Base-by-base conservation (phyloP, 305 asterid genomes). In the Withania somnifera region DNA sequence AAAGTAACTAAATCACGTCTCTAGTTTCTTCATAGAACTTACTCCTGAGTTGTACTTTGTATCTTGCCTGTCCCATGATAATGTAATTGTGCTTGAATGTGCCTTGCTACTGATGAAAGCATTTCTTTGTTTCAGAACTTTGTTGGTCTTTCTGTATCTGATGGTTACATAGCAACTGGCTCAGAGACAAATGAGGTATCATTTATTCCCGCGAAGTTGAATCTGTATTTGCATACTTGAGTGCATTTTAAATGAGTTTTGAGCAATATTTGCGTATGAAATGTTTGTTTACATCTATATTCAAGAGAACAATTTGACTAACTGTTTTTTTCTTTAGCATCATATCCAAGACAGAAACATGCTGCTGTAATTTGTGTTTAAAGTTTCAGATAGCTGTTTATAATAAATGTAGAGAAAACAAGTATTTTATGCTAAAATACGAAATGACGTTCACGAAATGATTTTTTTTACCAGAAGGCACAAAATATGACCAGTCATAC, bases 111-210 rank as follows among this genome's bases (percentile, higher is more conserved):
- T 75, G 80, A 75, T 75, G n/a, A 50, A 50, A 75, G 47, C 11
- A 50, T 82, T 36, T 51, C 76, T 78, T 87, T 81, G 69, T 92
- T 89, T 75, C 97, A 96, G 99, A 94, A 94, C 88, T 96, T 96
- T 63, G 99, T 96, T 63, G 99, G 99, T 83, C 87, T 96, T 86
- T 92, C 99, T 47, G 97, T 93, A 45, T 88, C 95, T 17, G 98
- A 96, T 6, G 98, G 99, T 47, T 96, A 94, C 86, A 90, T 96
- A 64, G 99, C 98, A 52, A 96, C 99, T 4, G 98, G 98, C 77
- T 94, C 99, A 45, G 98, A 96, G 84, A 93, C 98, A 77, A 94
- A 96, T 57, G 99, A 96, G 99, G 99, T 96, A 89, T 76, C 22
- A 63, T 57, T 47, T 63, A 50, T 50, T 50, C 50, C 26, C 80